Base-by-base conservation (phyloP, 2,329 filamentous ascomycete species). In the Colletotrichum tropicicola region DNA sequence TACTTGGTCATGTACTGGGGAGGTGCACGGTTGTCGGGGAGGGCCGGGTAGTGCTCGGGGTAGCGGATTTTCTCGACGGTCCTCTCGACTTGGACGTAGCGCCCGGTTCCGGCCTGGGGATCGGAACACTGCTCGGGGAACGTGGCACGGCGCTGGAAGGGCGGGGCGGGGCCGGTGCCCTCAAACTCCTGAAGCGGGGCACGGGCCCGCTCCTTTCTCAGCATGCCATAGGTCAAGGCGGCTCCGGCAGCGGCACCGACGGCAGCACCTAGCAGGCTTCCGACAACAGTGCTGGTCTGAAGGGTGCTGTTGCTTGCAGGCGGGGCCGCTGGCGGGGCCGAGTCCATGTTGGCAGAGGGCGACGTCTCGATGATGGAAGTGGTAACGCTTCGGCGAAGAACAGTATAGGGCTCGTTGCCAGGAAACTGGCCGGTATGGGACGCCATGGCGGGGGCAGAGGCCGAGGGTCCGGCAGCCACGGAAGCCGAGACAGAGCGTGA, bases 251-350 rank as follows among this genome's bases (percentile, higher is more conserved):
- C 91, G 35, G 90, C 92, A 39, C 91, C 92, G 17, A 92, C 92
- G 15, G 92, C 92, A 30, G 91, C 92, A 44, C 92, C 93, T 51
- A 97, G 83, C 10, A 97, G 82, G 7, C 92, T 91, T 7, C 93
- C 92, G 47, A 96, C 84, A 43, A 94, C 83, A 19, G 88, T 87
- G 69, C 89, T 89, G 41, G 87, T 83, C 52, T 82, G 84, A 39
- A 87, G 78, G 47, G 4, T 43, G 17, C 4, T 43, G 15, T 52
- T 47, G 59, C 35, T 64, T 7, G 37, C 10, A 17, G 12, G 5
- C 15, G 54, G 32, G 23, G 39, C 23, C 9, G 51, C 25, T 9
- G 5, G 86, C 79, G 47, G 27, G 12, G 60, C 37, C 13, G 27
- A n/a, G 32, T 64, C 55, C 9, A 59, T 70, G 49, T 5, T 55